phyloP scores from a whole-genome alignment of 805 yeast species.

The Ogataea pini region DNA sequence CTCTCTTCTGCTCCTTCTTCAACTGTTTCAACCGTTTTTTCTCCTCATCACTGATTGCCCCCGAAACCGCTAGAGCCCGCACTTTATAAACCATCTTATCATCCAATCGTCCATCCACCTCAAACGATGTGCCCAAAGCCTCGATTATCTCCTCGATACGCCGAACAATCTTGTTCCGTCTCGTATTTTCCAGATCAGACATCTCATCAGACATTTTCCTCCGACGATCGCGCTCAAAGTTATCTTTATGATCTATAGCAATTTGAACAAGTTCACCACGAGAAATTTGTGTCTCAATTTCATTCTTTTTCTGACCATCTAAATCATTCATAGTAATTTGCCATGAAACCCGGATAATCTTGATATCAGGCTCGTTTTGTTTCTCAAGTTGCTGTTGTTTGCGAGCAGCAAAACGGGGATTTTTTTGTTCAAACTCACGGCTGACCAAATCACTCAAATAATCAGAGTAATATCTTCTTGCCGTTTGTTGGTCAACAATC shows the following conservation, averaged over 20 bases:
- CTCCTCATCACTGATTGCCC: slow-evolving; percentile 23
- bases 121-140: slow-evolving; percentile 26
- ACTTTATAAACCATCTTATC: slow-evolving; percentile 23
- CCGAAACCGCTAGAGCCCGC: slow-evolving; percentile 8
- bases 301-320: slow-evolving; percentile 51
- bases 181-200: slow-evolving; percentile 35
- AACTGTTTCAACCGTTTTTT: slow-evolving; percentile 34
- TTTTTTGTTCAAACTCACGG: slow-evolving; percentile 14
- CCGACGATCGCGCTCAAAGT: slow-evolving; percentile 22
- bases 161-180: slow-evolving; percentile 36
- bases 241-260: slow-evolving; percentile 42
- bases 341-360: slow-evolving; percentile 56
- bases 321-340: slow-evolving; percentile 55
- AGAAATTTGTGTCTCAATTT: slow-evolving; percentile 45
- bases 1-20: slow-evolving; percentile 38
- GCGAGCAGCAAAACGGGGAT: slow-evolving; percentile 17
- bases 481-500: slow-evolving; percentile 24
- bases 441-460: slow-evolving; percentile 26
- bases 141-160: slow-evolving; percentile 31
- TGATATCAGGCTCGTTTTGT: slow-evolving; percentile 33
- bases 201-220: slow-evolving; percentile 15
- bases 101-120: slow-evolving; percentile 24
- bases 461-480: slow-evolving; percentile 32
- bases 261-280: slow-evolving; percentile 45
- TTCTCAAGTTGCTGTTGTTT: slow-evolving; percentile 12